Percentiles rank a stretch among this genome's conserved stretches.
phyloP scores from a whole-genome alignment of 208 protist genomes.

The Crithidia sp. region DNA sequence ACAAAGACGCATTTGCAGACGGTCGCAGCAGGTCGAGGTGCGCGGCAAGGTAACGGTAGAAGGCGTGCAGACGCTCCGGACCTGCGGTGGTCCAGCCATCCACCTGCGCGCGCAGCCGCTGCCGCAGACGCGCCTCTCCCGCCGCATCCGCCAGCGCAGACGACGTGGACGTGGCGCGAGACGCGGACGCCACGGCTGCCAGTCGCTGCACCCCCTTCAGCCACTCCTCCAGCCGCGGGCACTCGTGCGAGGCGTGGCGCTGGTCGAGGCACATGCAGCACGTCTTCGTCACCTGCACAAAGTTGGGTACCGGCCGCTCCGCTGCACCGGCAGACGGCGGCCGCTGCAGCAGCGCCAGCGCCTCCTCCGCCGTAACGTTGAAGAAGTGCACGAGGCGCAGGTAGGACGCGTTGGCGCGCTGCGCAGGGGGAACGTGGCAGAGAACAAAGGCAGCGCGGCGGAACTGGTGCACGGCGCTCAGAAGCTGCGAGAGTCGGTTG shows the following conservation, averaged over 20 bases:
- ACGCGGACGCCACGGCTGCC: neutral
- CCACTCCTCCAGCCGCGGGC: constrained; percentile 71
- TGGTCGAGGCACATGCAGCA: constrained; percentile 92
- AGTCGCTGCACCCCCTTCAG: constrained; percentile 52
- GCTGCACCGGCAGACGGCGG: neutral
- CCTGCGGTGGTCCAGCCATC: constrained; percentile 84
- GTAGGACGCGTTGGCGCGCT: constrained; percentile 66
- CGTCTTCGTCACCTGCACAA: constrained; percentile 84
- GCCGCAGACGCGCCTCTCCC: constrained; percentile 25
- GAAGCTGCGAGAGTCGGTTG: constrained; percentile 72
- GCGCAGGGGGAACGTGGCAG: constrained; percentile 75
- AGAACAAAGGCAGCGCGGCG: constrained; percentile 84
- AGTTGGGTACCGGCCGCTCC: constrained; percentile 42
- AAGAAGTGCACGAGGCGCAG: constrained; percentile 63
- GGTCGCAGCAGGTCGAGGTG: constrained; percentile 51
- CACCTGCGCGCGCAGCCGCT: constrained; percentile 71
- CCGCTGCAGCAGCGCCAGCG: constrained; percentile 48
- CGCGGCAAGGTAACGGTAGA: constrained; percentile 76
- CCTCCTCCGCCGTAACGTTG: constrained; percentile 71
- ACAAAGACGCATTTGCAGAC: too few species aligned
- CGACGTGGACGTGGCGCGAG: constrained; percentile 1
- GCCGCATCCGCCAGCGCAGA: constrained; percentile 12
- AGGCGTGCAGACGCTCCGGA: constrained; percentile 79
- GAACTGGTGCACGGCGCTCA: constrained; percentile 70
- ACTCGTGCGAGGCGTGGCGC: constrained; percentile 75